Evolutionary conservation across 78 protist species (phyloP), one percentile per base, ranked within the genome.

Genomic region (Dictyostelium firmibasis): DNA sequence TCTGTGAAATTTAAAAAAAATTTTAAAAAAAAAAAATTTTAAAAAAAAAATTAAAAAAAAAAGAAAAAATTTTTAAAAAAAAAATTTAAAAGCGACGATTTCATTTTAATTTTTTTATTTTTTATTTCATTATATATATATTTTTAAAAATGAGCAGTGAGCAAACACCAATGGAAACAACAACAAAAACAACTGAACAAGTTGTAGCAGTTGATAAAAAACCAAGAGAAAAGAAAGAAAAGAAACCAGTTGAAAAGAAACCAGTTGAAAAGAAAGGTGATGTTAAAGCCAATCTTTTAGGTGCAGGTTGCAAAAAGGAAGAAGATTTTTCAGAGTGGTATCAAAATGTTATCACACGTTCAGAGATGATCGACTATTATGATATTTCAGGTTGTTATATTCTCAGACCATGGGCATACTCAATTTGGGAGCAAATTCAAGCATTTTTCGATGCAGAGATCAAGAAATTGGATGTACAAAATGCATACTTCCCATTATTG

Each of bases 401-500:
- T 62, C 96, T 98, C 57, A 96, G 99, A 43, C 99, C 99, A 72
- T 92, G 97, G 97, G 70, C 99, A n/a, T 98, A 64, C 85, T 20
- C 64, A 50, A 94, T 98, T 47, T 98, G 99, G 99, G 98, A 98
- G 74, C 33, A 69, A 27, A 96, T 98, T 81, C 97, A 96, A 81
- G 18, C 83, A 44, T 95, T 82, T 43, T 93, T 96, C 41, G 97
- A 96, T 72, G 67, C 47, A 57, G 91, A 86, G 74, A 94, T 97
- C 81, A 86, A 91, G 83, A 83, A 64, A 75, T 43, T 93, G n/a
- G 99, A 98, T 36, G 99, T 99, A 43, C 83, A 97, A 91, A 97
- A 98, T 67, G 91, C 97, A 64, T 98, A 99, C 81, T 99, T 99
- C 97, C 99, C 99, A 67, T 84, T 98, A 92, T 98, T 99, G 18